These are phyloP conservation scores for Pterocarpus santalinus DNA, from an alignment of 306 rosid genomes.

Conservation along the genomic window DNA sequence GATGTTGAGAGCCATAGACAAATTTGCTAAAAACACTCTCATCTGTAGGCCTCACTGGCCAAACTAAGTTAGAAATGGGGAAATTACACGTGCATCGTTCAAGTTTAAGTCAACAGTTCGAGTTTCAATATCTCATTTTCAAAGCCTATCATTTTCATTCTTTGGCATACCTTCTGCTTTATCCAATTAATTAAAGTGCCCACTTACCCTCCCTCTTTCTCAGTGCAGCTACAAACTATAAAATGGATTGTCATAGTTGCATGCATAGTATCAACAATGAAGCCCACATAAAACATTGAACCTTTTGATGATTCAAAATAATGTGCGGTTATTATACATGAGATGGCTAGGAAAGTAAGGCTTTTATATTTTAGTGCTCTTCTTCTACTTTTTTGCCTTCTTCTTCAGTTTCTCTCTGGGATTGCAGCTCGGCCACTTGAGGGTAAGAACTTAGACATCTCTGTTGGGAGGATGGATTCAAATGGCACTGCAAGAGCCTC, in stretches of 20 bases:
- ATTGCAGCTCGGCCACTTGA: slow-evolving; percentile 44
- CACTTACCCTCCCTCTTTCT: not conserved
- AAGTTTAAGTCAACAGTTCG: not conserved
- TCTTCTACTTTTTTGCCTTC: slow-evolving; percentile 42
- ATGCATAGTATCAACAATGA: not conserved
- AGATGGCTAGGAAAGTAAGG: slow-evolving; percentile 41
- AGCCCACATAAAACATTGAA: slow-evolving; percentile 1
- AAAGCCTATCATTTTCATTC: slow-evolving; percentile 33
- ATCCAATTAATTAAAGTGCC: slow-evolving; percentile 24
- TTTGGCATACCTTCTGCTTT: slow-evolving; percentile 27
- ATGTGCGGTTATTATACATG: not conserved
- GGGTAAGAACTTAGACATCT: slow-evolving; percentile 8
- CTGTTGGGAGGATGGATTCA: not conserved
- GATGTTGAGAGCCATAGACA: slow-evolving; percentile 29
- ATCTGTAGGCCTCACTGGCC: slow-evolving; percentile 32
- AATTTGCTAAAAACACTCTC: slow-evolving; percentile 12
- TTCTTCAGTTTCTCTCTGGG: slow-evolving; percentile 26
- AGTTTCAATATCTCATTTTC: slow-evolving; percentile 11
- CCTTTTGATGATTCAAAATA: slow-evolving; percentile 22
- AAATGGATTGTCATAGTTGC: slow-evolving; percentile 24
- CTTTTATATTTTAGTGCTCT: slow-evolving; percentile 6
- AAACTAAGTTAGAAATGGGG: slow-evolving; percentile 27
- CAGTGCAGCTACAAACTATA: not conserved
- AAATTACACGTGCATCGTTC: slow-evolving; percentile 18
- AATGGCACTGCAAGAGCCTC: slow-evolving; percentile 1